Percentiles rank a stretch among this genome's conserved stretches.
Conservation (phyloP, 805 yeast genomes). For the Saccharomycopsis sp. region DNA sequence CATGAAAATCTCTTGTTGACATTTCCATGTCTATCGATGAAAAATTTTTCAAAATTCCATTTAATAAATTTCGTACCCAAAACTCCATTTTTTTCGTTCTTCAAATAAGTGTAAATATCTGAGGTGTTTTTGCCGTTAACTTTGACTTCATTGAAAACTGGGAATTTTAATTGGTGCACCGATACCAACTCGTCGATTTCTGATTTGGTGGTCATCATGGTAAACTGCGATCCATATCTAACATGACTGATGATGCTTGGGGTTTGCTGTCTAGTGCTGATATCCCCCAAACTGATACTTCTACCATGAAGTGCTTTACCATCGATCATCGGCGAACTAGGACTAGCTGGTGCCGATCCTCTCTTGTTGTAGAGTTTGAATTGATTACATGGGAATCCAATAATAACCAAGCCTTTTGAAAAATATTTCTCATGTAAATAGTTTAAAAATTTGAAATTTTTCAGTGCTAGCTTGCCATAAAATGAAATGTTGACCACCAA, state of each 20-base stretch:
- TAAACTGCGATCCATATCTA: neutral
- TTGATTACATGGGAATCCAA: slow-evolving; percentile 19
- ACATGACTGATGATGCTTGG: neutral
- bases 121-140: slow-evolving; percentile 70
- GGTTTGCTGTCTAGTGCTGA: neutral
- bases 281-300: neutral
- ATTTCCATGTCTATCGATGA: slow-evolving; percentile 48
- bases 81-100: slow-evolving; percentile 47
- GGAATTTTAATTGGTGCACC: slow-evolving; percentile 38
- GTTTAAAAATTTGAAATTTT: slow-evolving; percentile 10
- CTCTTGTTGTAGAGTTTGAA: slow-evolving; percentile 1
- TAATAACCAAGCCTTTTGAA: slow-evolving; percentile 9
- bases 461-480: neutral
- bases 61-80: slow-evolving; percentile 67
- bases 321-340: no score
- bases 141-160: slow-evolving; percentile 65
- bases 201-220: neutral
- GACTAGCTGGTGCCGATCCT: no score
- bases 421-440: slow-evolving; percentile 8
- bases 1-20: slow-evolving; percentile 42
- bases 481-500: slow-evolving; percentile 14
- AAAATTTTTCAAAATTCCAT: slow-evolving; percentile 78
- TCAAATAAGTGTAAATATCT: slow-evolving; percentile 63
- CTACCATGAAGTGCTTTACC: neutral
- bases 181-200: neutral